Conservation (phyloP, 1,139 yeast genomes). For the Hyphopichia fennica region DNA sequence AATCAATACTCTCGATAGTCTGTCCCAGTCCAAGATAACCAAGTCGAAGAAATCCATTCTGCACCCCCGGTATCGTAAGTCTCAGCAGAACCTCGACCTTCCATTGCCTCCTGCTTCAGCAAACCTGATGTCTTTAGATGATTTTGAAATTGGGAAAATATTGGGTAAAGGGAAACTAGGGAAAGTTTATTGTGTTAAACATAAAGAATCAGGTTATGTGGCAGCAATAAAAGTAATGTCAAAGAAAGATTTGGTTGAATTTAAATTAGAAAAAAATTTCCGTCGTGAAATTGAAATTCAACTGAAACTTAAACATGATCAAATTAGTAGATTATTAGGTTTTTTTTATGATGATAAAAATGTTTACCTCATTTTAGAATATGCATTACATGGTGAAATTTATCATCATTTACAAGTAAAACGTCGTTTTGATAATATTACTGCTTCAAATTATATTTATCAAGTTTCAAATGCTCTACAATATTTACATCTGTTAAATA, state of each 20-base stretch:
- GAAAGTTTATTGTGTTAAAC: conserved; percentile 84
- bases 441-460: conserved; percentile 75
- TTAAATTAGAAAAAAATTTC: conserved; percentile 83
- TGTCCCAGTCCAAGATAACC: neutral
- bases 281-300: conserved; percentile 92
- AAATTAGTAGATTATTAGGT: conserved; percentile 78
- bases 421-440: conserved; percentile 66
- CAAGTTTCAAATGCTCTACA: conserved; percentile 81
- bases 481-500: conserved; percentile 73
- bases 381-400: conserved; percentile 83
- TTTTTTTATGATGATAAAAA: conserved; percentile 79
- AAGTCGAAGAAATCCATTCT: neutral
- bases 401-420: conserved; percentile 67
- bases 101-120: conserved; percentile 3
- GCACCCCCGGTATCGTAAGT: conserved; percentile 3
- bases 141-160: conserved; percentile 85
- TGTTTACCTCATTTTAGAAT: conserved; percentile 83
- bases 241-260: conserved; percentile 70
- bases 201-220: conserved; percentile 69
- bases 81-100: conserved; percentile 5
- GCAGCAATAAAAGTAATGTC: conserved; percentile 93
- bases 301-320: conserved; percentile 70
- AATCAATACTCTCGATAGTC: conserved; percentile 17
- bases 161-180: conserved; percentile 95
- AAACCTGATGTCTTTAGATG: conserved; percentile 37